Evolutionary conservation across 371 early-diverging fungal genomes (phyloP).

Genomic region (Parasitella parasitica): DNA sequence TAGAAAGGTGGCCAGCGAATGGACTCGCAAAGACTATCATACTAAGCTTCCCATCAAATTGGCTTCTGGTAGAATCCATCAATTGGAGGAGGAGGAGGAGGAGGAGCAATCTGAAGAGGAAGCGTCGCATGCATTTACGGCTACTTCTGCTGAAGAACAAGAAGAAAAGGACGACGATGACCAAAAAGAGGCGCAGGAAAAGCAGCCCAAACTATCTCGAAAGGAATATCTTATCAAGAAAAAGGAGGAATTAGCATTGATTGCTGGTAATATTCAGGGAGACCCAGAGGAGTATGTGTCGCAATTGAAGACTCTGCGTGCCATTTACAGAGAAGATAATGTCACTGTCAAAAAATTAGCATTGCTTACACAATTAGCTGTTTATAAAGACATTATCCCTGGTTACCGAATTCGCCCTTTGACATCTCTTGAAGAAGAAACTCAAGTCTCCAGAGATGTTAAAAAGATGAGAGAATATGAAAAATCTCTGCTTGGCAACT

Average conservation of each 20-base stretch:
- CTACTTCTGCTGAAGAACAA: background rate
- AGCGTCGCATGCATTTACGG: background rate
- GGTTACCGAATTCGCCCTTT: constrained; percentile 91
- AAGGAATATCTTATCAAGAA: constrained; percentile 61
- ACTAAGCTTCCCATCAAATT: constrained; percentile 66
- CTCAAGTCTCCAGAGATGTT: constrained; percentile 86
- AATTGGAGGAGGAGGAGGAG: constrained; percentile 22
- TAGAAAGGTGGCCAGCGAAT: constrained; percentile 52
- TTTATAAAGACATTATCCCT: constrained; percentile 92
- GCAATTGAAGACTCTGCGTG: constrained; percentile 62
- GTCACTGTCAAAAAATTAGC: constrained; percentile 69
- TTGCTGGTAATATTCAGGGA: constrained; percentile 74
- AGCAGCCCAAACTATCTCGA: constrained; percentile 31
- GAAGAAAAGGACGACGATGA: constrained; percentile 25
- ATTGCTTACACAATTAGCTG: constrained; percentile 83
- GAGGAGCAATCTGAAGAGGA: too few relatives aligned
- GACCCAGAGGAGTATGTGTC: constrained; percentile 76
- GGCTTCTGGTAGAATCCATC: constrained; percentile 55
- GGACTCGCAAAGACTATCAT: constrained; percentile 52
- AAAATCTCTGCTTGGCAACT: constrained; percentile 74
- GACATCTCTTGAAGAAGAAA: constrained; percentile 75
- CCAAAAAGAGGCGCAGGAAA: constrained; percentile 18
- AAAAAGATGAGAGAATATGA: constrained; percentile 85
- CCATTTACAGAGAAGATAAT: constrained; percentile 57
- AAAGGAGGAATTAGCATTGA: constrained; percentile 77